Evolutionary conservation across 179 eudicot species (phyloP).

Genomic region (Silene coronaria): DNA sequence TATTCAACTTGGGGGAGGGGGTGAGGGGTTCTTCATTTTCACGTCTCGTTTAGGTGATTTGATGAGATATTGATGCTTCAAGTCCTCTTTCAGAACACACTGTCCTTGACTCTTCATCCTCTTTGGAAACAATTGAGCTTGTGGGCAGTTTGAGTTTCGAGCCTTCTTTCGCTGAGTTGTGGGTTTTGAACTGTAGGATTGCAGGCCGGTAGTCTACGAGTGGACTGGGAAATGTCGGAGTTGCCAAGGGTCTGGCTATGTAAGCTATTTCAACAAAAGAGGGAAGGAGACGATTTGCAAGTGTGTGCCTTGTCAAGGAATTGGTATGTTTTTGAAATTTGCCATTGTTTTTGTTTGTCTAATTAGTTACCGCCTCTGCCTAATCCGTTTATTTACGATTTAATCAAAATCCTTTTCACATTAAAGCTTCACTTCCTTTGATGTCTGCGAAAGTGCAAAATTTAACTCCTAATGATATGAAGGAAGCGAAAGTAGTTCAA

Average conservation of each 20-base stretch:
- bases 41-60: slow-evolving; percentile 1
- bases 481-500: background rate
- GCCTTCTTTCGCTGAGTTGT: background rate
- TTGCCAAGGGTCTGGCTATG: slow-evolving; percentile 84
- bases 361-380: too few species aligned
- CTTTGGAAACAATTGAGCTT: background rate
- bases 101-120: too few species aligned
- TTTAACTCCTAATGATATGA: background rate
- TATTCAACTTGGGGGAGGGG: background rate
- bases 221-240: slow-evolving; percentile 98
- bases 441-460: background rate
- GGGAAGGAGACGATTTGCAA: slow-evolving; percentile 80
- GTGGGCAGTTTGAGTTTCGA: background rate
- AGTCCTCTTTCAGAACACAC: too few species aligned
- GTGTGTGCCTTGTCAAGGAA: slow-evolving; percentile 88
- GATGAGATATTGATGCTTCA: slow-evolving; percentile 3
- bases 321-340: slow-evolving; percentile 42
- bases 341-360: background rate
- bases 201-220: slow-evolving; percentile 73
- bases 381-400: too few species aligned
- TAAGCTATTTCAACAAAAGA: slow-evolving; percentile 67
- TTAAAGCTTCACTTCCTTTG: background rate
- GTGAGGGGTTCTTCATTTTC: background rate
- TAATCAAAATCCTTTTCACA: too few species aligned
- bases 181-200: slow-evolving; percentile 52